A percentile compares a stretch with the other conserved stretches of the same genome.
These are phyloP conservation scores for Plantago rigida DNA, from an alignment of 305 asterid genomes.

Conservation along the genomic window DNA sequence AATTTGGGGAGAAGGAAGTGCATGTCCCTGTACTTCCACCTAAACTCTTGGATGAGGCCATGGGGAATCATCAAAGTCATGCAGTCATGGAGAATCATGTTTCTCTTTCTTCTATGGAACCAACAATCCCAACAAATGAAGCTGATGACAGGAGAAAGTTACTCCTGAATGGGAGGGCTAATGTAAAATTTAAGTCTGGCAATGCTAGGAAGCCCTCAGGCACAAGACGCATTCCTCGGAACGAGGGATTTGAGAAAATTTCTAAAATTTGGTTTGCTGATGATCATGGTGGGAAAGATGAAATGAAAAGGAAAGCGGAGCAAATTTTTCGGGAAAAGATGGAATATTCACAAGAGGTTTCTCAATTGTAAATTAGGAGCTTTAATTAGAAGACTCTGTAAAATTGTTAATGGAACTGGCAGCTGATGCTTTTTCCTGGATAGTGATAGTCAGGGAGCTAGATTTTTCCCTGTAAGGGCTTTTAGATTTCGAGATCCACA, in stretches of 20 bases:
- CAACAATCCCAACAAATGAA: constrained; percentile 27
- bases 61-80: constrained; percentile 26
- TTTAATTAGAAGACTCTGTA: constrained; percentile 41
- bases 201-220: constrained; percentile 34
- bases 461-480: constrained; percentile 35
- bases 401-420: constrained; percentile 39
- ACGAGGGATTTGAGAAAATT: constrained; percentile 29
- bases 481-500: constrained; percentile 31
- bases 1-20: constrained; percentile 48
- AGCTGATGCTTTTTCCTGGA: constrained; percentile 34
- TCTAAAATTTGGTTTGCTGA: constrained; percentile 37
- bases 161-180: constrained; percentile 39
- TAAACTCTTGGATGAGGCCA: constrained; percentile 36
- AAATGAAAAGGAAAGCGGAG: constrained; percentile 35
- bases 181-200: constrained; percentile 39
- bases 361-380: constrained; percentile 50
- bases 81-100: constrained; percentile 33
- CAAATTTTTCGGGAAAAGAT: constrained; percentile 33
- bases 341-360: constrained; percentile 29
- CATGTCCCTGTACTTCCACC: constrained; percentile 46
- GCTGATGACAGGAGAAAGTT: constrained; percentile 32
- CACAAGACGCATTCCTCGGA: constrained; percentile 26
- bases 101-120: constrained; percentile 22
- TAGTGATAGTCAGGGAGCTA: constrained; percentile 36
- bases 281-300: constrained; percentile 33